Conservation (phyloP, 225 moss, liverwort and hornwort genomes). For the Ulota crispa region DNA sequence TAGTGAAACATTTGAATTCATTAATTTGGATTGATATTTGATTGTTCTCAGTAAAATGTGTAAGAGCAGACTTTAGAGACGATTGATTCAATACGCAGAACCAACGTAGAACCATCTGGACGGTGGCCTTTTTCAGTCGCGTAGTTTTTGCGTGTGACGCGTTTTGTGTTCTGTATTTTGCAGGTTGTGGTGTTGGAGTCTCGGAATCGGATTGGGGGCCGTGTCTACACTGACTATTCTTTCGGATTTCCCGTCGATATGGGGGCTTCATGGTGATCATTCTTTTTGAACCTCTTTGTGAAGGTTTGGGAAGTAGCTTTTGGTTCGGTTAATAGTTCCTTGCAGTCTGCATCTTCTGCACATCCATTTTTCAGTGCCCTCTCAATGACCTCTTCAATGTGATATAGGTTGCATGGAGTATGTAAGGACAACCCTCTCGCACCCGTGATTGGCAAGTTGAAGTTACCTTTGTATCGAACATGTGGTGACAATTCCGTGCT, state of each 20-base stretch:
- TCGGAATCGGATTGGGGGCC: slow-evolving; percentile 92
- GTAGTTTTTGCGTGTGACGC: not conserved
- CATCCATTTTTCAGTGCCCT: not conserved
- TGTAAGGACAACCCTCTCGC: slow-evolving; percentile 95
- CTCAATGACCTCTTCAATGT: slow-evolving; percentile 5
- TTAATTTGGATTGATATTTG: not conserved
- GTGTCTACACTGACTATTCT: slow-evolving; percentile 91
- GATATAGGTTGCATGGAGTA: slow-evolving; percentile 91
- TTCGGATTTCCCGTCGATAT: slow-evolving; percentile 98
- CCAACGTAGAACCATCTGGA: not conserved
- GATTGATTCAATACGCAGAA: not conserved
- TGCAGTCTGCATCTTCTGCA: slow-evolving; percentile 8
- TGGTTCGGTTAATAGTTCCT: not conserved
- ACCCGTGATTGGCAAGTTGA: slow-evolving; percentile 74
- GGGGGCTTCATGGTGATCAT: slow-evolving; percentile 95
- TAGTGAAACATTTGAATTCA: not conserved
- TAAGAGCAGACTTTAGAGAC: not conserved
- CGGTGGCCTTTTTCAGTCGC: not conserved
- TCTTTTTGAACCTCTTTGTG: not conserved
- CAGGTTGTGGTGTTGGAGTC: slow-evolving; percentile 97
- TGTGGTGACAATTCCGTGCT: slow-evolving; percentile 96
- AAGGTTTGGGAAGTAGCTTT: not conserved
- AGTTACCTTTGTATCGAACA: slow-evolving; percentile 83
- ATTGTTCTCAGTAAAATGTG: not conserved
- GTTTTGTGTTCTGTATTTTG: slow-evolving; percentile 16